Percentiles rank a stretch among this genome's conserved stretches.
Evolutionary conservation across 1,139 yeast genomes (phyloP).

Genomic region (Scheffersomyces quercinus): DNA sequence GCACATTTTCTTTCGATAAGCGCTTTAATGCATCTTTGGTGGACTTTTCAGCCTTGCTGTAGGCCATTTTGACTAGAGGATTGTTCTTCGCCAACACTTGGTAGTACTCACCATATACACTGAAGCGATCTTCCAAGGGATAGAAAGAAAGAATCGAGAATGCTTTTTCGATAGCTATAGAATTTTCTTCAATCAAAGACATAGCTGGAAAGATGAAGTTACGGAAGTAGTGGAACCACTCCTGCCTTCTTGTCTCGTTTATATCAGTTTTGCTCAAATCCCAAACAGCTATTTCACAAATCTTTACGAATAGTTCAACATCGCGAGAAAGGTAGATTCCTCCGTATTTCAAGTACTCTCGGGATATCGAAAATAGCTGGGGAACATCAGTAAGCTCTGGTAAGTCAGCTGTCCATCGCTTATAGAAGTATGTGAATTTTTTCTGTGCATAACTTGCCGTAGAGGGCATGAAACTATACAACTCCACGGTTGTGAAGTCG

Average conservation of each 20-base stretch:
- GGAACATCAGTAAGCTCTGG: constrained; percentile 39
- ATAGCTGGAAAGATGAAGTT: constrained; percentile 69
- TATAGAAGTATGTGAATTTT: constrained; percentile 49
- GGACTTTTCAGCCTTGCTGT: constrained; percentile 72
- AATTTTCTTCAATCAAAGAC: constrained; percentile 59
- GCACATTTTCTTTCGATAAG: constrained; percentile 81
- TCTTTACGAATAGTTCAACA: constrained; percentile 51
- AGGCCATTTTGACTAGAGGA: constrained; percentile 61
- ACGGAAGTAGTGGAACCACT: constrained; percentile 67
- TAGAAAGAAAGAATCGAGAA: constrained; percentile 55
- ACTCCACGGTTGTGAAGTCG: constrained; percentile 18
- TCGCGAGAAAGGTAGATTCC: constrained; percentile 60
- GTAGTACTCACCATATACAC: constrained; percentile 80
- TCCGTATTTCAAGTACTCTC: constrained; percentile 52
- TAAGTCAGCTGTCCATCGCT: constrained; percentile 48
- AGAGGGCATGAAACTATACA: constrained; percentile 35
- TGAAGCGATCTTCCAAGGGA: constrained; percentile 66
- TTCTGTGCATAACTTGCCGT: constrained; percentile 29
- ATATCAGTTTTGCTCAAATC: constrained; percentile 27
- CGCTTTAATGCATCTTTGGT: constrained; percentile 82
- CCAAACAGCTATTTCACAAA: constrained; percentile 58
- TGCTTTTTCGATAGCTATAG: constrained; percentile 63
- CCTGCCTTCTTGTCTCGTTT: constrained; percentile 22
- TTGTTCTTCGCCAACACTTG: constrained; percentile 58
- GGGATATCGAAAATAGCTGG: constrained; percentile 47